A percentile compares a stretch with the other conserved stretches of the same genome.
These are phyloP conservation scores for Dicorynia guianensis DNA, from an alignment of 306 rosid genomes.

Conservation along the genomic window DNA sequence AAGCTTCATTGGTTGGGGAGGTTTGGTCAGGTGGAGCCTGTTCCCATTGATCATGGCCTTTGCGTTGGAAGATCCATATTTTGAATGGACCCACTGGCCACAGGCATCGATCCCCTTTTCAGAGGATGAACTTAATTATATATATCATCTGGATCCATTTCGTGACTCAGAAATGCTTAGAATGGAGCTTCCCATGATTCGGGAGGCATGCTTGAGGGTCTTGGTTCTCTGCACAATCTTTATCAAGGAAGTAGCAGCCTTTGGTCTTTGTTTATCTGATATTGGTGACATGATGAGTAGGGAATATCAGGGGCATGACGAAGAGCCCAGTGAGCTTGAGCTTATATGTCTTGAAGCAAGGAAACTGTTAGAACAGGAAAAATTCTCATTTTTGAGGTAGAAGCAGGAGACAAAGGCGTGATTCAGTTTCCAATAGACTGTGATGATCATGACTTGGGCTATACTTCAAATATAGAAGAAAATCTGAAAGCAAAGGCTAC, in stretches of 20 bases:
- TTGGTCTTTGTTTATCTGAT: slow-evolving; percentile 79
- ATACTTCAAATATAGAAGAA: slow-evolving; percentile 39
- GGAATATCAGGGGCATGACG: slow-evolving; percentile 65
- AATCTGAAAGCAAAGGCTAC: slow-evolving; percentile 13
- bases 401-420: slow-evolving; percentile 53
- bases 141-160: slow-evolving; percentile 64
- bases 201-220: slow-evolving; percentile 81
- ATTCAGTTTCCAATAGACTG: slow-evolving; percentile 64
- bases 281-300: slow-evolving; percentile 88
- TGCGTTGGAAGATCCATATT: slow-evolving; percentile 89
- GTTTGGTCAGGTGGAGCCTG: slow-evolving; percentile 69
- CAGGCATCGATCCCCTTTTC: slow-evolving; percentile 83
- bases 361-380: slow-evolving; percentile 52
- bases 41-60: slow-evolving; percentile 85
- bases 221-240: slow-evolving; percentile 75
- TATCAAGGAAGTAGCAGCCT: slow-evolving; percentile 80
- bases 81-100: slow-evolving; percentile 92
- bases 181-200: slow-evolving; percentile 85
- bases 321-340: slow-evolving; percentile 85
- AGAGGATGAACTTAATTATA: slow-evolving; percentile 70
- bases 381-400: slow-evolving; percentile 40
- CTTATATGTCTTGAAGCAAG: slow-evolving; percentile 73
- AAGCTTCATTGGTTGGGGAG: slow-evolving; percentile 64
- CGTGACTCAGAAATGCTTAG: slow-evolving; percentile 77
- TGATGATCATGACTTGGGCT: slow-evolving; percentile 47